These are phyloP conservation scores for Cystofilobasidium bisporidii DNA, from an alignment of 768 basidiomycete genomes.

Conservation along the genomic window DNA sequence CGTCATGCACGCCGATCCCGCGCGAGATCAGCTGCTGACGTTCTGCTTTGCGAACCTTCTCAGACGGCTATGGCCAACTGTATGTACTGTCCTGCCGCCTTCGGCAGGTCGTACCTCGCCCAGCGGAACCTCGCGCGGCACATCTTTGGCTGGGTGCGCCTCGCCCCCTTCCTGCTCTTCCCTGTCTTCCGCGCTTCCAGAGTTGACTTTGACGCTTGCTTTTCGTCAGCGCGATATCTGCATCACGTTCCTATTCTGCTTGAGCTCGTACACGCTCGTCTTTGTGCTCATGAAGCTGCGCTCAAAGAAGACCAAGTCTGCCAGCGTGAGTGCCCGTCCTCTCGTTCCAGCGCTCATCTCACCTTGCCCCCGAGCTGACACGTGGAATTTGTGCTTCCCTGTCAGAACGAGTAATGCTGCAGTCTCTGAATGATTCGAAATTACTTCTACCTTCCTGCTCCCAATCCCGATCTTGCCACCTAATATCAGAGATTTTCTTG, in stretches of 20 bases:
- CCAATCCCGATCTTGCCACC: no score
- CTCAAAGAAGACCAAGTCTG: constrained; percentile 12
- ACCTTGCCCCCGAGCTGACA: no score
- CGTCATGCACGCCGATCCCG: neutral
- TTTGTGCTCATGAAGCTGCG: constrained; percentile 19
- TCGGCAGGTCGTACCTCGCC: constrained; percentile 35
- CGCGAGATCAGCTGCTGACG: neutral
- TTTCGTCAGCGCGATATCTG: constrained; percentile 6
- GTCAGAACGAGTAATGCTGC: no score
- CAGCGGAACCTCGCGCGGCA: constrained; percentile 19
- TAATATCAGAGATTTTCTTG: no score
- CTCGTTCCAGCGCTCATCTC: no score
- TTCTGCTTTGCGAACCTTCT: neutral
- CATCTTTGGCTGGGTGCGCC: constrained; percentile 11
- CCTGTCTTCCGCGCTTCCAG: no score
- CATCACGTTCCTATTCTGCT: constrained; percentile 5
- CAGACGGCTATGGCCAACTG: constrained; percentile 30
- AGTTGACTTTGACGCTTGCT: no score
- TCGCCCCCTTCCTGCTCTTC: neutral
- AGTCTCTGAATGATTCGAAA: no score
- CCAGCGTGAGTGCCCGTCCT: neutral
- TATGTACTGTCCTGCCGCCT: constrained; percentile 34
- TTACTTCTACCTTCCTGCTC: no score
- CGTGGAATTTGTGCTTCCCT: no score
- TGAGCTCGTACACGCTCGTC: constrained; percentile 6